A percentile compares a stretch with the other conserved stretches of the same genome.
These are phyloP conservation scores for Arabidopsis arenosa DNA, from an alignment of 345 rosid genomes.

Conservation along the genomic window DNA sequence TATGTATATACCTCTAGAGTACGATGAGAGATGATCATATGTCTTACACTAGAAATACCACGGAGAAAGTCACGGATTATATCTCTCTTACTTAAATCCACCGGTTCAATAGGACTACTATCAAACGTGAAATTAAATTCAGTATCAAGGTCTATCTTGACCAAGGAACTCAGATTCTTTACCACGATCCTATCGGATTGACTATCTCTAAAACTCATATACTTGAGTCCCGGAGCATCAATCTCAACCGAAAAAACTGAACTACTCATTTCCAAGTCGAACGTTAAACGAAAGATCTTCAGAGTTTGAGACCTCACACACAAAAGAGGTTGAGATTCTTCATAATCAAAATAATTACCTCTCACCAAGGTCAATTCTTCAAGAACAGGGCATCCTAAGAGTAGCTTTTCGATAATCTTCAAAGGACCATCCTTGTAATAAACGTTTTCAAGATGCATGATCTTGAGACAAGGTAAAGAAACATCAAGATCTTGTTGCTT, in stretches of 20 bases:
- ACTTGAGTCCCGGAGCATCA: slow-evolving; percentile 15
- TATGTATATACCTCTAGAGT: slow-evolving; percentile 16
- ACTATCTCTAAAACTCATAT: neutral
- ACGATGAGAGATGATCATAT: slow-evolving; percentile 19
- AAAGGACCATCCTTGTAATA: neutral
- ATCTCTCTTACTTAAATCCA: neutral
- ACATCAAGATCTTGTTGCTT: neutral
- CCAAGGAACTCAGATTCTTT: slow-evolving; percentile 2
- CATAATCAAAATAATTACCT: too few relatives aligned
- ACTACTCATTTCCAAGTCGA: neutral
- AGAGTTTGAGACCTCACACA: slow-evolving; percentile 14
- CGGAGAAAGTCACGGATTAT: neutral
- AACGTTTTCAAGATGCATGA: neutral
- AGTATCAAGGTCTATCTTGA: neutral
- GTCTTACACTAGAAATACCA: slow-evolving; percentile 10
- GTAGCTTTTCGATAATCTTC: neutral
- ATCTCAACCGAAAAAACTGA: neutral
- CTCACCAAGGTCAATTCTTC: neutral
- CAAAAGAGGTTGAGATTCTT: neutral
- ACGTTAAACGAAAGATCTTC: neutral
- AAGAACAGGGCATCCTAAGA: neutral
- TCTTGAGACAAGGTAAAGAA: slow-evolving; percentile 31
- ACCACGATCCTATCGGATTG: neutral
- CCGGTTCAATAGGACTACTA: neutral
- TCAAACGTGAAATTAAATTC: neutral